These are phyloP conservation scores for Xylariales sp. DNA, from an alignment of 2,329 filamentous ascomycete species.

Conservation along the genomic window DNA sequence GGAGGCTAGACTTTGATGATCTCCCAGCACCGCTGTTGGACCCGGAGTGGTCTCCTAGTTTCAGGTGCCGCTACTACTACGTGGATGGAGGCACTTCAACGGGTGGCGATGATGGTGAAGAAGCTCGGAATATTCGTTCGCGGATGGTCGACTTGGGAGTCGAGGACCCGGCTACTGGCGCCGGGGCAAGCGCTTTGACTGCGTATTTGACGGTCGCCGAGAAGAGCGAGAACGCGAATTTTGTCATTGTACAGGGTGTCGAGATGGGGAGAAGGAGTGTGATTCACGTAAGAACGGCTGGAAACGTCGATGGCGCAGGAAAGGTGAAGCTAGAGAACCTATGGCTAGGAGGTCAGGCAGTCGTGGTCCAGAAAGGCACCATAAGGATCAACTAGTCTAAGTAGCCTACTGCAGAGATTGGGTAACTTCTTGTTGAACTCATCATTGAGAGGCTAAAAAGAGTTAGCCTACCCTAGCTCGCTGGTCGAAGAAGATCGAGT, in stretches of 20 bases:
- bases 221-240: conserved; percentile 28
- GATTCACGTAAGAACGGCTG: conserved; percentile 42
- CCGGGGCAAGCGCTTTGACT: conserved; percentile 53
- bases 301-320: conserved; percentile 6
- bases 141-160: conserved; percentile 50
- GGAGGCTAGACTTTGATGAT: conserved; percentile 27
- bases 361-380: conserved; percentile 26
- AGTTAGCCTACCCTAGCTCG: too few species aligned
- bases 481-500: too few species aligned
- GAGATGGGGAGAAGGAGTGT: conserved; percentile 60
- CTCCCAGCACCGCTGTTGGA: conserved; percentile 37
- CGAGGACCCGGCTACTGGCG: conserved; percentile 61
- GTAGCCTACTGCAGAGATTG: neutral
- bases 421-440: too few species aligned
- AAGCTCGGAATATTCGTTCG: conserved; percentile 40
- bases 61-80: conserved; percentile 56
- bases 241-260: conserved; percentile 59
- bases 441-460: too few species aligned
- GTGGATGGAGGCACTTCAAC: conserved; percentile 34
- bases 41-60: conserved; percentile 49
- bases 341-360: conserved; percentile 25
- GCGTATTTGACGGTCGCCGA: conserved; percentile 48
- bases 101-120: conserved; percentile 16
- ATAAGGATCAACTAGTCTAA: conserved; percentile 19
- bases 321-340: conserved; percentile 17